Conservation (phyloP, 441 rosid genomes). For the Dalechampia spathulata region DNA sequence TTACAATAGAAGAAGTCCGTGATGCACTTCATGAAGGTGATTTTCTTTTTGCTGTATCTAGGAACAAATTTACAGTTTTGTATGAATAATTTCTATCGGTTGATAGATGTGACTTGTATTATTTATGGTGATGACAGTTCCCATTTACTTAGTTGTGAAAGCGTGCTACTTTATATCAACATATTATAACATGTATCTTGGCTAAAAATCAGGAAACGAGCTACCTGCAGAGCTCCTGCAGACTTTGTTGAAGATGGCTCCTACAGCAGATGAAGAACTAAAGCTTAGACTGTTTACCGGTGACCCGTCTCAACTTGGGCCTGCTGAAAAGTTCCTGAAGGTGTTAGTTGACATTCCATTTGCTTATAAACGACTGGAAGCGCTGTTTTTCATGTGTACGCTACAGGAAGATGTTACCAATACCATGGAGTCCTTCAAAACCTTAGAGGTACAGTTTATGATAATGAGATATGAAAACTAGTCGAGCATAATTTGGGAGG, state of each 20-base stretch:
- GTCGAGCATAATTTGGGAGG: too few species aligned
- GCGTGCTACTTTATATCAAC: slow-evolving; percentile 3
- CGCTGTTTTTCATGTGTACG: slow-evolving; percentile 71
- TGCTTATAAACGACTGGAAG: slow-evolving; percentile 77
- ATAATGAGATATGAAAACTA: too few species aligned
- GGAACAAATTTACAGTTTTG: too few species aligned
- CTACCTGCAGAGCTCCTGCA: slow-evolving; percentile 86
- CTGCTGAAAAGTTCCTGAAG: slow-evolving; percentile 91
- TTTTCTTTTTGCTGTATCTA: slow-evolving; percentile 6
- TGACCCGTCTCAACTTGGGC: slow-evolving; percentile 69
- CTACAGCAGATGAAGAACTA: slow-evolving; percentile 86
- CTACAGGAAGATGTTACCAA: slow-evolving; percentile 67
- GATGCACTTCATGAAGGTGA: slow-evolving; percentile 91
- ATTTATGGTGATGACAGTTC: too few species aligned
- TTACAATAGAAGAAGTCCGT: slow-evolving; percentile 79
- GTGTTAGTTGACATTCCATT: slow-evolving; percentile 74
- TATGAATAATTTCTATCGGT: too few species aligned
- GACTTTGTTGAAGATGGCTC: slow-evolving; percentile 87
- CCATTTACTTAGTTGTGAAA: too few species aligned
- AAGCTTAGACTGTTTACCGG: slow-evolving; percentile 81
- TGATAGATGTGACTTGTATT: too few species aligned
- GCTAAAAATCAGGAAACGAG: slow-evolving; percentile 63
- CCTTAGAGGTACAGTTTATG: slow-evolving; percentile 63
- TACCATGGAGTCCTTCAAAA: slow-evolving; percentile 62
- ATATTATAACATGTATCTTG: slow-evolving; percentile 25